phyloP scores from a whole-genome alignment of 352 stramenopile genomes.

The Phytophthora chlamydospora region DNA sequence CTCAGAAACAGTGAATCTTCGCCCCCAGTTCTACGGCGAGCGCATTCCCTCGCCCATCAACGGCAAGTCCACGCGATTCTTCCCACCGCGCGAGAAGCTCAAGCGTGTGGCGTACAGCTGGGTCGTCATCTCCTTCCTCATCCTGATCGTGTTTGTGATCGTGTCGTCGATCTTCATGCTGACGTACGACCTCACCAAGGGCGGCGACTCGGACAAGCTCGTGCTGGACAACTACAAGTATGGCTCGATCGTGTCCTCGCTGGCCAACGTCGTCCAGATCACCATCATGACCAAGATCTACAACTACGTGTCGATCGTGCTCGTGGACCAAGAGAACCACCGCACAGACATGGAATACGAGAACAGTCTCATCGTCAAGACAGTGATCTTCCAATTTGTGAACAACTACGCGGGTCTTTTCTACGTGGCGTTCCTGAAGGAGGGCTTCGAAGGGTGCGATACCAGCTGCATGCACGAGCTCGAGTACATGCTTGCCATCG shows the following conservation, averaged over 20 bases:
- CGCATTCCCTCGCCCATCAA: constrained; percentile 80
- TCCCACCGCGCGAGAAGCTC: constrained; percentile 66
- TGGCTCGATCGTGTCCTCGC: constrained; percentile 71
- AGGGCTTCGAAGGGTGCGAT: constrained; percentile 71
- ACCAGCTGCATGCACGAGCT: constrained; percentile 90
- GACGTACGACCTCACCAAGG: constrained; percentile 75
- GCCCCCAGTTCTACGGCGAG: constrained; percentile 79
- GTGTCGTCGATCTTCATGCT: constrained; percentile 83
- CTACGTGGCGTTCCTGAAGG: constrained; percentile 94
- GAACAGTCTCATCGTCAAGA: constrained; percentile 94
- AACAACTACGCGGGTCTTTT: constrained; percentile 96
- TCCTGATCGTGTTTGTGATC: constrained; percentile 76
- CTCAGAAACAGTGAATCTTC: constrained; percentile 69
- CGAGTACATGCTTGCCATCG: constrained; percentile 90
- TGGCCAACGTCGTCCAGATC: constrained; percentile 82
- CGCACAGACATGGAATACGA: constrained; percentile 88
- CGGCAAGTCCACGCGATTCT: constrained; percentile 70
- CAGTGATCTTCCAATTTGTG: constrained; percentile 96
- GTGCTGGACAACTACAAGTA: constrained; percentile 70
- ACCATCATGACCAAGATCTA: constrained; percentile 94
- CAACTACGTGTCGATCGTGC: constrained; percentile 81
- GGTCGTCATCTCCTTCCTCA: constrained; percentile 79
- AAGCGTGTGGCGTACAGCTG: constrained; percentile 80
- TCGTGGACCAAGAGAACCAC: constrained; percentile 96
- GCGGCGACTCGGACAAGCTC: constrained; percentile 58